Percentiles rank a stretch among this genome's conserved stretches.
phyloP scores from a whole-genome alignment of 2,329 filamentous ascomycete genomes.

The Colletotrichum tropicicola region DNA sequence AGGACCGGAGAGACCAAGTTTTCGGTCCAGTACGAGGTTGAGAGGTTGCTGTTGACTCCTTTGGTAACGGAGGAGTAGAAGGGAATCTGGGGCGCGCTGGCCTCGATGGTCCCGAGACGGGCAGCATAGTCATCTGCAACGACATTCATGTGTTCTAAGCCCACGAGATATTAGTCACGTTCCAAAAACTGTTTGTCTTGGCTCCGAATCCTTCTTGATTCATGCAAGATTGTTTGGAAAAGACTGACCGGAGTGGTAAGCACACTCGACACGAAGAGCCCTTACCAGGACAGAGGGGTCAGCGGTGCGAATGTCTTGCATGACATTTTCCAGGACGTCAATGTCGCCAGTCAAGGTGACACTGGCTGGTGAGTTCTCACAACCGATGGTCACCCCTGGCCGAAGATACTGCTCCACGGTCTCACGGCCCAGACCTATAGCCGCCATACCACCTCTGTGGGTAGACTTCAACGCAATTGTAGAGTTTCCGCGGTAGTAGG shows the following conservation, averaged over 20 bases:
- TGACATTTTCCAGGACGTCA: conserved; percentile 37
- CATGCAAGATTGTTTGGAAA: no score
- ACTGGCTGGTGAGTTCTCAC: conserved; percentile 62
- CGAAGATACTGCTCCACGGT: conserved; percentile 31
- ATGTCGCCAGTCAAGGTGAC: conserved; percentile 53
- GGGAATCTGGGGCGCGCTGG: not conserved
- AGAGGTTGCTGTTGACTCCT: conserved; percentile 29
- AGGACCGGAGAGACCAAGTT: conserved; percentile 50
- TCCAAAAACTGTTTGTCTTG: no score
- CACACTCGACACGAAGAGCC: conserved; percentile 57
- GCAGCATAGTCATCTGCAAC: not conserved
- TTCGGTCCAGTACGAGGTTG: conserved; percentile 53
- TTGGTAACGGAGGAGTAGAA: conserved; percentile 28
- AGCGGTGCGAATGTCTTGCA: not conserved
- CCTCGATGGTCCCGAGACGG: not conserved
- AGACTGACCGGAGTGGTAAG: conserved; percentile 56
- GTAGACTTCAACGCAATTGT: conserved; percentile 16
- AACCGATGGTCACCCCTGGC: conserved; percentile 46
- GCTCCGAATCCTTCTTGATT: no score
- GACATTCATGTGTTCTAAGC: conserved; percentile 17
- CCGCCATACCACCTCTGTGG: conserved; percentile 60
- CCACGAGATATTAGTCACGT: no score
- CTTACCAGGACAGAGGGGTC: conserved; percentile 54
- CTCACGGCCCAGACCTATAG: conserved; percentile 55
- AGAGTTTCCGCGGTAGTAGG: conserved; percentile 47